Percentiles rank a stretch among this genome's conserved stretches.
phyloP scores from a whole-genome alignment of 305 asterid genomes.

The Ajuga reptans region DNA sequence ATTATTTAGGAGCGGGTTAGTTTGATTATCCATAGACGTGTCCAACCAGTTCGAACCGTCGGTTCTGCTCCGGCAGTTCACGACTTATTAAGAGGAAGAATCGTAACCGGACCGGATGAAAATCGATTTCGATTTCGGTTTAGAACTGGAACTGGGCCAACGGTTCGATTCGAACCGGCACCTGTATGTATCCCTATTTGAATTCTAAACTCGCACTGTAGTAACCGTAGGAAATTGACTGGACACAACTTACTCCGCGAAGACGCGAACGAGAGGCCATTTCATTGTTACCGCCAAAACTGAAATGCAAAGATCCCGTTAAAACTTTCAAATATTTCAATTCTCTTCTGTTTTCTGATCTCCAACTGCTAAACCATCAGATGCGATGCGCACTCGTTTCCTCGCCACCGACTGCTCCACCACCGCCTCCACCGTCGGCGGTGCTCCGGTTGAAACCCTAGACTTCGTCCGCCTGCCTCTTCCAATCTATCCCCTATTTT shows the following conservation, averaged over 20 bases:
- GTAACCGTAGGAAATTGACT: too few relatives aligned
- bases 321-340: constrained; percentile 15
- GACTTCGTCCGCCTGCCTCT: constrained; percentile 54
- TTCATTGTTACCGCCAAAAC: constrained; percentile 32
- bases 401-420: constrained; percentile 35
- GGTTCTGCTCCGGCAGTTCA: too few relatives aligned
- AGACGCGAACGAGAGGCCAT: neutral
- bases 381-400: constrained; percentile 87
- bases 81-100: too few relatives aligned
- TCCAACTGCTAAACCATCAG: constrained; percentile 20
- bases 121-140: too few relatives aligned
- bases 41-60: too few relatives aligned
- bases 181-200: too few relatives aligned
- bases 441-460: constrained; percentile 30
- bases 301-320: constrained; percentile 27
- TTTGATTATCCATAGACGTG: too few relatives aligned
- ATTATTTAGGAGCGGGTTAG: too few relatives aligned
- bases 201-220: too few relatives aligned
- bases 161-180: too few relatives aligned
- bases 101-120: too few relatives aligned
- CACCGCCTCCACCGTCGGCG: constrained; percentile 10
- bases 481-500: constrained; percentile 17
- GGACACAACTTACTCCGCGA: neutral
- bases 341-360: constrained; percentile 5
- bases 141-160: too few relatives aligned